Evolutionary conservation across 192 early-diverging fungal species (phyloP).

Genomic region (Coemansia sp.): DNA sequence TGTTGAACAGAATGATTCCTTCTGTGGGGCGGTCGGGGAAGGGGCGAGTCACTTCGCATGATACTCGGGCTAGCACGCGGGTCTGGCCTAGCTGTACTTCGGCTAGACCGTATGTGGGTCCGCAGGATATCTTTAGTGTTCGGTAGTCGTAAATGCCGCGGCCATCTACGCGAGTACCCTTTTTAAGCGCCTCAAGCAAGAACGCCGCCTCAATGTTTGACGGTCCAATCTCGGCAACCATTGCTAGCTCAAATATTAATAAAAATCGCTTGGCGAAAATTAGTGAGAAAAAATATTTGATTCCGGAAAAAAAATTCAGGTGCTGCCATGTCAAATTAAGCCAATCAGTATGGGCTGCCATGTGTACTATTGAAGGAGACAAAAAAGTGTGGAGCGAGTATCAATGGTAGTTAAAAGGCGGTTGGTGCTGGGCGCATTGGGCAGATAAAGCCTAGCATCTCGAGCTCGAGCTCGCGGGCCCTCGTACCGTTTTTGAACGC

Average conservation of each 20-base stretch:
- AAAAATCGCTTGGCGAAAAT: not conserved
- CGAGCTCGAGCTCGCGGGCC: constrained; percentile 33
- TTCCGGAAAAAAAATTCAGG: not conserved
- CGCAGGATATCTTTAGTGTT: constrained; percentile 63
- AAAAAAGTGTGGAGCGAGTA: too few relatives aligned
- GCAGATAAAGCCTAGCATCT: constrained; percentile 49
- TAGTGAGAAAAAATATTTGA: not conserved
- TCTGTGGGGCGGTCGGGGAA: constrained; percentile 79
- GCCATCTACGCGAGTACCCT: constrained; percentile 75
- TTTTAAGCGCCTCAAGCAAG: constrained; percentile 64
- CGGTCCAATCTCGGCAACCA: constrained; percentile 53
- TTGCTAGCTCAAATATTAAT: not conserved
- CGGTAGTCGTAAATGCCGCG: constrained; percentile 76
- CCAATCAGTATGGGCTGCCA: not conserved
- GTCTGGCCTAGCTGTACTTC: constrained; percentile 85
- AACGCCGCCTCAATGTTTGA: constrained; percentile 79
- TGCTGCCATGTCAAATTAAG: not conserved
- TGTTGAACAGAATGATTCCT: constrained; percentile 81
- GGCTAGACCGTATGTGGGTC: constrained; percentile 66
- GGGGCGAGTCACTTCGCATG: constrained; percentile 69
- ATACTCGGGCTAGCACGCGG: constrained; percentile 67
- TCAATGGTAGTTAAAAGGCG: constrained; percentile 11
- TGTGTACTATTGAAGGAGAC: not conserved
- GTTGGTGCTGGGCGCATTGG: constrained; percentile 42
- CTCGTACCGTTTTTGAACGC: constrained; percentile 37